These are phyloP conservation scores for Mycena sanguinolenta DNA, from an alignment of 768 basidiomycete genomes.

Conservation along the genomic window DNA sequence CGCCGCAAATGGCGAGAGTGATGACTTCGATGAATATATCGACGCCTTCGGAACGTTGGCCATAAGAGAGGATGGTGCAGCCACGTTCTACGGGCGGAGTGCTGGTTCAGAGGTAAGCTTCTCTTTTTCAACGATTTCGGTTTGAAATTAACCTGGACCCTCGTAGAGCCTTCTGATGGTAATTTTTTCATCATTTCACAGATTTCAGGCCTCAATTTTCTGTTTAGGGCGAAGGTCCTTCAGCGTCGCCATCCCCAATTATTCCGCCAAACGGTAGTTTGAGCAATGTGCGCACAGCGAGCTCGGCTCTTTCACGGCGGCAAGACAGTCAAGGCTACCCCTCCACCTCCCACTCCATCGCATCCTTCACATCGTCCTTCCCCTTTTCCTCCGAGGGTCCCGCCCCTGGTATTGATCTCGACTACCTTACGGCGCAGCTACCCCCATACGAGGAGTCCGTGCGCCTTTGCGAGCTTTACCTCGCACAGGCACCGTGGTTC, in stretches of 20 bases:
- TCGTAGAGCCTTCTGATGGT: slow-evolving; percentile 69
- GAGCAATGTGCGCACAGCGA: slow-evolving; percentile 28
- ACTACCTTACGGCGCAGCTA: slow-evolving; percentile 64
- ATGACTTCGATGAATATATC: slow-evolving; percentile 64
- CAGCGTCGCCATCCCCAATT: slow-evolving; percentile 19
- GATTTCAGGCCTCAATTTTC: slow-evolving; percentile 13
- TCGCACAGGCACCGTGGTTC: slow-evolving; percentile 86
- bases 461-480: slow-evolving; percentile 75
- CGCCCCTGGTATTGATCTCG: slow-evolving; percentile 53
- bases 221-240: slow-evolving; percentile 52
- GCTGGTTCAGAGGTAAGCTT: slow-evolving; percentile 76
- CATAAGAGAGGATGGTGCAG: slow-evolving; percentile 75
- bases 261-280: slow-evolving; percentile 28
- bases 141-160: slow-evolving; percentile 1
- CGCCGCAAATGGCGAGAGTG: slow-evolving; percentile 20
- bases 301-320: slow-evolving; percentile 15
- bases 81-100: slow-evolving; percentile 80
- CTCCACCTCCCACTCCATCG: slow-evolving; percentile 15
- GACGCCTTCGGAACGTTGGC: slow-evolving; percentile 80
- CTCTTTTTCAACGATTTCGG: neutral
- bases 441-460: slow-evolving; percentile 71
- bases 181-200: slow-evolving; percentile 39
- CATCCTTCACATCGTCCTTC: slow-evolving; percentile 53
- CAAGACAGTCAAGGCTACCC: slow-evolving; percentile 22
- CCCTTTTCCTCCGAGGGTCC: slow-evolving; percentile 58